Evolutionary conservation across 306 rosid species (phyloP).

Genomic region (Rosa rugosa): DNA sequence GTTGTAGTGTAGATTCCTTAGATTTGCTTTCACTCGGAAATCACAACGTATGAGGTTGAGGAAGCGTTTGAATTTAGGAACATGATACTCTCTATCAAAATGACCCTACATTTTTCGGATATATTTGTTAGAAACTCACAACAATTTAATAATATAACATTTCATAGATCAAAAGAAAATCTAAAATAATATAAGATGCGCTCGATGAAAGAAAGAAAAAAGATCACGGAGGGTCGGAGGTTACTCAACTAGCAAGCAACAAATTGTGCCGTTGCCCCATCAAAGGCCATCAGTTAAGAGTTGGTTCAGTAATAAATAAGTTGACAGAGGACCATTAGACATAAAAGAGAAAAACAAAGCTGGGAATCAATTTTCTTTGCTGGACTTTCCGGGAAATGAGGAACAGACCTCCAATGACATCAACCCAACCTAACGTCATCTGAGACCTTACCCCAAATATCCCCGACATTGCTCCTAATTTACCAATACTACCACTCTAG

Average conservation of each 20-base stretch:
- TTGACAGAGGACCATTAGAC: neutral
- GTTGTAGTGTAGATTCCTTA: too few species aligned
- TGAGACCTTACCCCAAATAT: neutral
- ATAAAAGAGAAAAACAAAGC: neutral
- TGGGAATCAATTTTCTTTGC: neutral
- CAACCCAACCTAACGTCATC: neutral
- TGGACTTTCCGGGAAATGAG: conserved; percentile 27
- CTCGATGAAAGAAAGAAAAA: neutral
- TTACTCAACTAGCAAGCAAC: neutral
- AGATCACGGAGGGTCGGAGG: neutral
- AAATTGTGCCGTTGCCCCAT: conserved; percentile 5
- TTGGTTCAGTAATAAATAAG: neutral
- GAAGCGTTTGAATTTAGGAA: too few species aligned
- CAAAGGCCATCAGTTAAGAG: neutral
- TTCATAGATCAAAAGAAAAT: neutral
- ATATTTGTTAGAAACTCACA: too few species aligned
- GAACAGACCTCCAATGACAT: conserved; percentile 1
- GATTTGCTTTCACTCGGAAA: too few species aligned
- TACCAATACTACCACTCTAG: neutral
- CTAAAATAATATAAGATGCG: neutral
- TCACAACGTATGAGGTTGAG: neutral
- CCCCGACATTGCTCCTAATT: neutral
- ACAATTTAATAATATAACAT: too few species aligned
- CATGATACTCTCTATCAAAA: too few species aligned
- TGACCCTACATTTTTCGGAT: too few species aligned